phyloP scores from a whole-genome alignment of 805 yeast genomes.

The Nakazawaea populi region DNA sequence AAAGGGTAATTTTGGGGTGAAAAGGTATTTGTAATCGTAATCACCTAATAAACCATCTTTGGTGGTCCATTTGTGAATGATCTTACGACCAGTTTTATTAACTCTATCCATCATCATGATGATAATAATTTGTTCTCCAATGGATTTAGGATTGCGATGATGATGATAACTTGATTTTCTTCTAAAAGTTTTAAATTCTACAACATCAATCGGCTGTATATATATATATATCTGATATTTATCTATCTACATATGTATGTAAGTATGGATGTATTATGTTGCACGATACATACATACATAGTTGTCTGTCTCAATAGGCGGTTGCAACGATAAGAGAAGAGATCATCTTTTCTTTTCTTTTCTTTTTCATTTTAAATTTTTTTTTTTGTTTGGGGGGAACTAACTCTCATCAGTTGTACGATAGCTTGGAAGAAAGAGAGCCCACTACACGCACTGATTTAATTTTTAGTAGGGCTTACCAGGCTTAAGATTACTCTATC shows the following conservation, averaged over 20 bases:
- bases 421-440: no score
- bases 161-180: no score
- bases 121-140: background rate
- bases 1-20: constrained; percentile 79
- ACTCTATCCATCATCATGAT: background rate
- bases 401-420: no score
- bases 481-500: no score
- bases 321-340: background rate
- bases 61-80: constrained; percentile 52
- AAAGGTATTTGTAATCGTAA: constrained; percentile 73
- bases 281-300: background rate
- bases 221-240: background rate
- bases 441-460: no score
- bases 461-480: no score
- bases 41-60: constrained; percentile 82
- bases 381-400: background rate
- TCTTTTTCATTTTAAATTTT: background rate
- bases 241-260: background rate
- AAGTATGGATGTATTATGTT: background rate
- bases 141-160: no score
- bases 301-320: background rate
- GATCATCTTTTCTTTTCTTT: no score
- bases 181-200: no score
- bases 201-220: no score
- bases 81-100: constrained; percentile 13